Conservation (phyloP, 1,284 basidiomycete species). For the Papiliotrema terrestris region DNA sequence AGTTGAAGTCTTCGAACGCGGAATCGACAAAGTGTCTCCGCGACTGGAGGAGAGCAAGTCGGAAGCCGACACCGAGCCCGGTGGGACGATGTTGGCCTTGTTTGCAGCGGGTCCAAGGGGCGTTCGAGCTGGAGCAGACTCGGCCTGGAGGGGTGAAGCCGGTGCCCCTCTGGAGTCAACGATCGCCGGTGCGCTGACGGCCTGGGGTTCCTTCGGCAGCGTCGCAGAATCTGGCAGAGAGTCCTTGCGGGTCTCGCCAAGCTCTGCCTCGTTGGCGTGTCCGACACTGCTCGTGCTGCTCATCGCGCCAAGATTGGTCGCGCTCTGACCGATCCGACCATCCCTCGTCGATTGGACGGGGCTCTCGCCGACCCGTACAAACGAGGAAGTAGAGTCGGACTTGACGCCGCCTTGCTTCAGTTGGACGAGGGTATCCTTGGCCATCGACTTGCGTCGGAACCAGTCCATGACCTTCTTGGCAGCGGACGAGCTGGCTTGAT, state of each 20-base stretch:
- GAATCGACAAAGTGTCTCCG: slow-evolving; percentile 7
- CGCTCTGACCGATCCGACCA: slow-evolving; percentile 1
- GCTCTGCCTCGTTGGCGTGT: slow-evolving; percentile 12
- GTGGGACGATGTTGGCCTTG: slow-evolving; percentile 29
- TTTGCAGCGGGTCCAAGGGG: slow-evolving; percentile 19
- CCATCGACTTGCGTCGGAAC: slow-evolving; percentile 57
- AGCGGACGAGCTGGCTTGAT: slow-evolving; percentile 51
- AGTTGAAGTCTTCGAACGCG: slow-evolving; percentile 19
- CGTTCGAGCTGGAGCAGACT: slow-evolving; percentile 5
- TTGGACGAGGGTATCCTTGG: slow-evolving; percentile 39
- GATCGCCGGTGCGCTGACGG: neutral
- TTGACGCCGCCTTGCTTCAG: slow-evolving; percentile 23
- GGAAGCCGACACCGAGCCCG: slow-evolving; percentile 11
- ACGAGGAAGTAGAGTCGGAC: slow-evolving; percentile 29
- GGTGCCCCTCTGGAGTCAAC: neutral
- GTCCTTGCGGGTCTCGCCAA: neutral
- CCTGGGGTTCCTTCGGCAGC: slow-evolving; percentile 3
- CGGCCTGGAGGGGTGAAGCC: neutral
- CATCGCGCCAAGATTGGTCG: slow-evolving; percentile 20
- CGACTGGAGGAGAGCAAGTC: slow-evolving; percentile 17
- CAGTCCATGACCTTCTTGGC: slow-evolving; percentile 63
- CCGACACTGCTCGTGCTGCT: slow-evolving; percentile 29
- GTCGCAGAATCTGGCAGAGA: slow-evolving; percentile 14
- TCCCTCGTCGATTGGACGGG: slow-evolving; percentile 8
- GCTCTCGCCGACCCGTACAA: slow-evolving; percentile 25